Percentiles rank a stretch among this genome's conserved stretches.
phyloP scores from a whole-genome alignment of 2,329 filamentous ascomycete species.

The Cladosporium sp. region DNA sequence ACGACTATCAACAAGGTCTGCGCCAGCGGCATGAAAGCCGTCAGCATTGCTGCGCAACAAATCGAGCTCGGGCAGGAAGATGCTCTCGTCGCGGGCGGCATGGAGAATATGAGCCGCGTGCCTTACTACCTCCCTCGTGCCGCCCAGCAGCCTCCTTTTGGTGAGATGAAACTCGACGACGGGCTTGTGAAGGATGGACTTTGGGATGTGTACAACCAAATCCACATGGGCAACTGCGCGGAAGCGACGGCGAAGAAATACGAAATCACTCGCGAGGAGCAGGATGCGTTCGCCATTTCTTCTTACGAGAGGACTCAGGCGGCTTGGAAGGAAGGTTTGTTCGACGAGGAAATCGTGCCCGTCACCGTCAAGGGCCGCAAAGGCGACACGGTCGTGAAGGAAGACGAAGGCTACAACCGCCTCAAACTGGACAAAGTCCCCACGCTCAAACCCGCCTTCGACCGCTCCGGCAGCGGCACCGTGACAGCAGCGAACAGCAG shows the following conservation, averaged over 20 bases:
- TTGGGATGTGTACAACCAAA: slow-evolving; percentile 92
- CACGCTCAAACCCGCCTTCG: slow-evolving; percentile 84
- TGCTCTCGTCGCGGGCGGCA: slow-evolving; percentile 86
- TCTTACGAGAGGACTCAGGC: slow-evolving; percentile 86
- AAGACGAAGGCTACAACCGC: slow-evolving; percentile 85
- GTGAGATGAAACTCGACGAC: slow-evolving; percentile 81
- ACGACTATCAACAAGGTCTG: slow-evolving; percentile 98
- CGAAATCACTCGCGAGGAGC: slow-evolving; percentile 72
- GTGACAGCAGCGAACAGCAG: slow-evolving; percentile 94
- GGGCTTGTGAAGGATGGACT: slow-evolving; percentile 91
- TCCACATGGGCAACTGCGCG: slow-evolving; percentile 97
- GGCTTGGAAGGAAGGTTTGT: slow-evolving; percentile 77
- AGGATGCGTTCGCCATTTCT: slow-evolving; percentile 85
- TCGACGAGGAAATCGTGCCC: slow-evolving; percentile 83
- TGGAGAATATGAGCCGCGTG: slow-evolving; percentile 96
- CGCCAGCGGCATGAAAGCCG: slow-evolving; percentile 89
- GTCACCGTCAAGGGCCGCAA: slow-evolving; percentile 82
- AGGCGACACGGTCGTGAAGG: slow-evolving; percentile 71
- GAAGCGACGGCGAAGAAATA: slow-evolving; percentile 91
- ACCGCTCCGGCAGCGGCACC: slow-evolving; percentile 77
- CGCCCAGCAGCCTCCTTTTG: slow-evolving; percentile 78
- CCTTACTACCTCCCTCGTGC: slow-evolving; percentile 85
- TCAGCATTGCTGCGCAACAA: slow-evolving; percentile 84
- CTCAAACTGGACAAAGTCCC: slow-evolving; percentile 82
- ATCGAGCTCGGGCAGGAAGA: slow-evolving; percentile 88